phyloP scores from a whole-genome alignment of 1,139 yeast genomes.

The Geotrichum fermentans region DNA sequence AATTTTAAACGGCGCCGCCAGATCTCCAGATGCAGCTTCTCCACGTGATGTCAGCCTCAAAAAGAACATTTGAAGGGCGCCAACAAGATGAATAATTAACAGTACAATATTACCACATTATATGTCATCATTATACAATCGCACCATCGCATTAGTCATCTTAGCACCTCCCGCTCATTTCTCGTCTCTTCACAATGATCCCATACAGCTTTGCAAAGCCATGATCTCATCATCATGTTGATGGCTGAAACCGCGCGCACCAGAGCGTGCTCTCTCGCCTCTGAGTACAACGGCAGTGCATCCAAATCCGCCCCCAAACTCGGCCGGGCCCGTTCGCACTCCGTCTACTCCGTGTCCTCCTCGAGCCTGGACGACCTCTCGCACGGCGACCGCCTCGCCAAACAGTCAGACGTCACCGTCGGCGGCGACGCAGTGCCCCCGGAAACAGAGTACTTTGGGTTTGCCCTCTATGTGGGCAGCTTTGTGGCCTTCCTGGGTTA shows the following conservation, averaged over 20 bases:
- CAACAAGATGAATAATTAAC: no score
- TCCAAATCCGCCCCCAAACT: not conserved
- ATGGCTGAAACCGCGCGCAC: not conserved
- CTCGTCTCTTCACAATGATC: no score
- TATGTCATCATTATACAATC: no score
- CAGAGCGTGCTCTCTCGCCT: not conserved
- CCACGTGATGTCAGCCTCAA: no score
- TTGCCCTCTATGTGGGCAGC: conserved; percentile 65
- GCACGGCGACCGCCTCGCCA: conserved; percentile 39
- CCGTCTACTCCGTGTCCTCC: not conserved
- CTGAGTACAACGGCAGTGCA: not conserved
- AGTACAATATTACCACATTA: no score
- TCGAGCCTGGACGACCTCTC: not conserved
- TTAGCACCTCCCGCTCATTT: no score
- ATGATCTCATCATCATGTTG: no score
- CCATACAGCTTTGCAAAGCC: no score
- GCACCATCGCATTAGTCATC: no score
- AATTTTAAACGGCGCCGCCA: no score
- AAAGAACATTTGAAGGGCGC: no score
- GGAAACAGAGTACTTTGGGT: conserved; percentile 76
- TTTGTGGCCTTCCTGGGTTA: conserved; percentile 50
- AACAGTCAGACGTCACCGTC: conserved; percentile 72
- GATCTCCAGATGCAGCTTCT: no score
- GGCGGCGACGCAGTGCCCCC: conserved; percentile 58
- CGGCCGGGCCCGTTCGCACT: not conserved